Evolutionary conservation across 371 early-diverging fungal species (phyloP).

Genomic region (Dinochytrium kinnereticum): DNA sequence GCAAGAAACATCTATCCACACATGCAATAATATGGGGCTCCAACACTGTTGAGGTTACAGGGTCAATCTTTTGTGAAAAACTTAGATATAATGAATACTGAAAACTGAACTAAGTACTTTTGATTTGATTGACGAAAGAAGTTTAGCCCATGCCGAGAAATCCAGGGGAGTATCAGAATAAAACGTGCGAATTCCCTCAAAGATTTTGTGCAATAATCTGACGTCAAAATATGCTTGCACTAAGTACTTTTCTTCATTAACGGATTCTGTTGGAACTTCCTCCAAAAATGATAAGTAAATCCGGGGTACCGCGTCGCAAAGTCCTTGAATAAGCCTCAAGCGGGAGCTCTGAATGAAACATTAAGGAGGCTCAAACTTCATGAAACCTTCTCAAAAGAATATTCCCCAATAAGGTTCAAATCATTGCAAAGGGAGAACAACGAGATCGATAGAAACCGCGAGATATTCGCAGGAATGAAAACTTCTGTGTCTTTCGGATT

Average conservation of each 20-base stretch:
- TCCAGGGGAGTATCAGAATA: background rate
- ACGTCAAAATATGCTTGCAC: conserved; percentile 40
- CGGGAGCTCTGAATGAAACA: conserved; percentile 11
- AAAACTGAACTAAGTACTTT: conserved; percentile 16
- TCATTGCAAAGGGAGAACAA: conserved; percentile 17
- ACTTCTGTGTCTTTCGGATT: background rate
- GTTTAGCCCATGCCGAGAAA: background rate
- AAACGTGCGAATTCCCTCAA: conserved; percentile 14
- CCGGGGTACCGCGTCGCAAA: conserved; percentile 13
- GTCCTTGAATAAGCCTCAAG: conserved; percentile 10
- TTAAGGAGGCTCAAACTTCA: background rate
- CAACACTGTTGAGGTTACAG: conserved; percentile 29
- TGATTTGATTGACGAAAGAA: conserved; percentile 4
- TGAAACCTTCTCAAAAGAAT: conserved; percentile 37
- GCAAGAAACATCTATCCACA: conserved; percentile 34
- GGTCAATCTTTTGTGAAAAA: conserved; percentile 36
- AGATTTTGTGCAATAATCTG: conserved; percentile 22
- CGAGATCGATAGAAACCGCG: conserved; percentile 23
- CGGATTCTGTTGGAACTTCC: background rate
- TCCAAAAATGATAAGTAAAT: conserved; percentile 20
- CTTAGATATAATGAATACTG: background rate
- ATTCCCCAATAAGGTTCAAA: conserved; percentile 25
- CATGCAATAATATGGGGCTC: conserved; percentile 16
- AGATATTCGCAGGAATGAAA: conserved; percentile 25
- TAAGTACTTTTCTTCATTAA: conserved; percentile 25